Evolutionary conservation across 495 filamentous ascomycete species (phyloP).

Genomic region (Aspergillus affinis): DNA sequence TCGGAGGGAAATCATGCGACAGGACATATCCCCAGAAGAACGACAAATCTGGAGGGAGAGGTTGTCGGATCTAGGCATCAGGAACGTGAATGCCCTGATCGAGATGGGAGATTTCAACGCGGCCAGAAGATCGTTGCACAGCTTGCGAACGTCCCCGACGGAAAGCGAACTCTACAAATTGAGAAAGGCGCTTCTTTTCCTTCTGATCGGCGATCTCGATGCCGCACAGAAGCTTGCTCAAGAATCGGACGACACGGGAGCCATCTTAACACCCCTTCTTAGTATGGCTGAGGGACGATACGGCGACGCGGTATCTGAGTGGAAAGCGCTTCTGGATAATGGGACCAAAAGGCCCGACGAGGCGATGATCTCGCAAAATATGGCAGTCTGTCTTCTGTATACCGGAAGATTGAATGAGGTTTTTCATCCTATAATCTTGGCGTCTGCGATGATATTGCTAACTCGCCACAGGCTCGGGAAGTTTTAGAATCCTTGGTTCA

Average conservation of each 20-base stretch:
- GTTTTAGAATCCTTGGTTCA: conserved; percentile 65
- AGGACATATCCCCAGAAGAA: conserved; percentile 30
- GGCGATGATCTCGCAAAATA: conserved; percentile 68
- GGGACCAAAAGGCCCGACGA: conserved; percentile 30
- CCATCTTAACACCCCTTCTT: conserved; percentile 61
- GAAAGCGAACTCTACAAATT: conserved; percentile 35
- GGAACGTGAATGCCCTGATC: conserved; percentile 75
- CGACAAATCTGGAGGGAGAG: conserved; percentile 64
- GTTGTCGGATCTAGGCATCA: conserved; percentile 70
- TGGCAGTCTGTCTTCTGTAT: conserved; percentile 81
- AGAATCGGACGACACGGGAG: conserved; percentile 21
- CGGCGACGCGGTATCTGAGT: conserved; percentile 57
- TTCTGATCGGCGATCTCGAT: conserved; percentile 73
- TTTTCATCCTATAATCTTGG: conserved; percentile 16
- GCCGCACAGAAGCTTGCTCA: conserved; percentile 55
- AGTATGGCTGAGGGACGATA: conserved; percentile 80
- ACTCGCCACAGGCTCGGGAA: conserved; percentile 50
- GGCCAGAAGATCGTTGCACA: conserved; percentile 66
- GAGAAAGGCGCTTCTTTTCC: conserved; percentile 63
- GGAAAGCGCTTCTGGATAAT: conserved; percentile 55
- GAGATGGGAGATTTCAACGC: conserved; percentile 88
- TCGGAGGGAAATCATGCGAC: conserved; percentile 50
- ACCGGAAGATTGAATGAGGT: conserved; percentile 74
- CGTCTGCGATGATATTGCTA: conserved; percentile 1
- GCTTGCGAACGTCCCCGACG: conserved; percentile 36